Evolutionary conservation across 2,329 filamentous ascomycete genomes (phyloP), one percentile per base, ranked within the genome.

Genomic region (Ilyonectria mors-panacis): DNA sequence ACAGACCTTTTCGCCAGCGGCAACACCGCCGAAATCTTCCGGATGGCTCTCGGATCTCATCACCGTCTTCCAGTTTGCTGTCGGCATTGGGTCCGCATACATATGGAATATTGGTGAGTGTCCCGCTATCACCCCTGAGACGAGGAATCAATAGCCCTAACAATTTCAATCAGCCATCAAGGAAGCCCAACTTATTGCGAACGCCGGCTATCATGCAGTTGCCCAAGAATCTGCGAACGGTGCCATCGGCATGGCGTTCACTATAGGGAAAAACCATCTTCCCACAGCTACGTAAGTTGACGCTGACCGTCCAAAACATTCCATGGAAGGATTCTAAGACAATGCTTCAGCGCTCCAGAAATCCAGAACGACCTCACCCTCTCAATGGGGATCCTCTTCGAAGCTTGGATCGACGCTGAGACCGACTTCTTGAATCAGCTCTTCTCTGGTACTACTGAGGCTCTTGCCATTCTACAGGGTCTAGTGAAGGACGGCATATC

Each of bases 231-330:
- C 37, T n/a, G 33, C 30, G 10, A 48, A 59, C 12, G 21, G 13
- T 19, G 56, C 39, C 19, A 59, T 59, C 28, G 42, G 56, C 26
- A 35, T 59, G n/a, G 44, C 21, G 5, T 59, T 48, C 26, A 45
- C 42, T 13, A 17, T 35, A 4, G 56, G 28, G n/a, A 59, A 45
- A 37, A 30, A 30, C n/a, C 42, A 60, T 19, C 21, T 60, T 6
- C 58, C 58, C 15, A 33, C 8, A 9, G 30, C 30, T 9, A 42
- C 47, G 58, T 60, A 53, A 19, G 33, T 59, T 19, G 2, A 30
- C 13, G 6, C 10, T 26, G 10, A 23, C 5, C 15, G 7, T 6
- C n/a, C 1, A n/a, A 15, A 6, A 6, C 15, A n/a, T 6, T n/a
- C 39, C 15, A 42, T 8, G 4, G 9, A n/a, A 8, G 1, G 17